Evolutionary conservation across 2,329 filamentous ascomycete species (phyloP).

Genomic region (Neonectria coccinea): DNA sequence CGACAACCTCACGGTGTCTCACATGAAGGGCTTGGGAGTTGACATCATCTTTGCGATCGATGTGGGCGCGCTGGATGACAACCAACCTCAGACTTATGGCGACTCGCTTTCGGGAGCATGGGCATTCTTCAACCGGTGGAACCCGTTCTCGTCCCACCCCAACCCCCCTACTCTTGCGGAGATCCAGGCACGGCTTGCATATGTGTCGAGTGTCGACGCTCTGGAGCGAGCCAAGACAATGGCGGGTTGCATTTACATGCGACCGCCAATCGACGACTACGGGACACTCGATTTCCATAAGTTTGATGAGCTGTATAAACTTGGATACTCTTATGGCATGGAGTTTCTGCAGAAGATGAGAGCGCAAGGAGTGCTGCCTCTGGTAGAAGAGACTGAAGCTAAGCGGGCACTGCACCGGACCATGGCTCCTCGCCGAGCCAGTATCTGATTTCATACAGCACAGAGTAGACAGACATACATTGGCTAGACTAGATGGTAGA

Average conservation of each 20-base stretch:
- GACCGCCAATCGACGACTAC: constrained; percentile 92
- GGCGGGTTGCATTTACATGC: constrained; percentile 94
- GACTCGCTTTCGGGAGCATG: constrained; percentile 95
- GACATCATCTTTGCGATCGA: constrained; percentile 97
- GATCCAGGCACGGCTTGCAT: constrained; percentile 94
- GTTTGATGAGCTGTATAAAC: constrained; percentile 94
- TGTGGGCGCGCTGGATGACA: constrained; percentile 91
- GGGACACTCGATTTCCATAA: constrained; percentile 96
- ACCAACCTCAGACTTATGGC: constrained; percentile 91
- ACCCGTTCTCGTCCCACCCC: constrained; percentile 87
- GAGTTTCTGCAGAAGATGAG: constrained; percentile 82
- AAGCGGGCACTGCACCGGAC: constrained; percentile 82
- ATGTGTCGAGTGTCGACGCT: constrained; percentile 94
- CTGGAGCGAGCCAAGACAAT: constrained; percentile 92
- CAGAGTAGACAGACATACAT: background rate
- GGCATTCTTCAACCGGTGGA: constrained; percentile 96
- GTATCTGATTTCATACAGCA: constrained; percentile 66
- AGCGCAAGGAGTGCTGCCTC: constrained; percentile 79
- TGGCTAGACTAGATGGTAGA: background rate
- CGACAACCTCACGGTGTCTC: constrained; percentile 94
- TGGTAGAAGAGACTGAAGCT: constrained; percentile 78
- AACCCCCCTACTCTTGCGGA: constrained; percentile 96
- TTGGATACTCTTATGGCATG: constrained; percentile 88
- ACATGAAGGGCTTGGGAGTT: constrained; percentile 95
- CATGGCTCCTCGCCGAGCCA: constrained; percentile 82